phyloP scores from a whole-genome alignment of 2,329 filamentous ascomycete genomes.

The Fusarium devonianum region DNA sequence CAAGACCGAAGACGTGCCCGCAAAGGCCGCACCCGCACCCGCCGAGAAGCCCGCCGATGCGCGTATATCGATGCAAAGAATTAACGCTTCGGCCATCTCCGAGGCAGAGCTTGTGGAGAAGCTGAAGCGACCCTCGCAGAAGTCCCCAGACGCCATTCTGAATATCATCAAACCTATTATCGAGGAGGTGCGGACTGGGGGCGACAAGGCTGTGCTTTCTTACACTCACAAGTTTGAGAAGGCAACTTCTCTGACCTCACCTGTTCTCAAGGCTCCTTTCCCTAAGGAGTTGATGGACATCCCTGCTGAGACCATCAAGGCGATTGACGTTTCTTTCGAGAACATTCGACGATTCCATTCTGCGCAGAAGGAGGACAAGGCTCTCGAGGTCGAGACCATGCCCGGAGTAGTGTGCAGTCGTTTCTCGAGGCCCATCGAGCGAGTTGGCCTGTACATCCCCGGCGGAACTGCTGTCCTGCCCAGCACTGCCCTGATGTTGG shows the following conservation, averaged over 20 bases:
- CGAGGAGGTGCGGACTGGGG: conserved; percentile 80
- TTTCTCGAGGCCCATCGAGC: conserved; percentile 90
- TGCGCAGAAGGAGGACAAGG: conserved; percentile 84
- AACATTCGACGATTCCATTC: conserved; percentile 96
- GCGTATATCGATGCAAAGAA: conserved; percentile 83
- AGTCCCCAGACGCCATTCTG: conserved; percentile 92
- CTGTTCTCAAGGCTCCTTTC: conserved; percentile 90
- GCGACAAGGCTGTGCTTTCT: conserved; percentile 86
- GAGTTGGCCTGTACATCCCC: conserved; percentile 95
- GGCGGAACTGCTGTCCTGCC: conserved; percentile 97
- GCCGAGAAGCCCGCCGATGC: conserved; percentile 50
- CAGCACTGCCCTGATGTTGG: conserved; percentile 96
- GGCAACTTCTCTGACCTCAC: conserved; percentile 87
- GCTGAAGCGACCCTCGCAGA: conserved; percentile 89
- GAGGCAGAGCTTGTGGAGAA: conserved; percentile 72
- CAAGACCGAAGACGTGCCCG: conserved; percentile 48
- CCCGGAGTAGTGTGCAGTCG: conserved; percentile 94
- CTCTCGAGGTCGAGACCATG: conserved; percentile 93
- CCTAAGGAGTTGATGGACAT: conserved; percentile 85
- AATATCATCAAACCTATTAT: conserved; percentile 92
- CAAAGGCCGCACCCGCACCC: conserved; percentile 43
- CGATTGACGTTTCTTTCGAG: conserved; percentile 93
- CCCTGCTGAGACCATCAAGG: conserved; percentile 80
- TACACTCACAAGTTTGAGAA: conserved; percentile 99
- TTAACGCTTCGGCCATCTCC: conserved; percentile 71